phyloP scores from a whole-genome alignment of 306 rosid genomes.

The Acmispon strigosus region DNA sequence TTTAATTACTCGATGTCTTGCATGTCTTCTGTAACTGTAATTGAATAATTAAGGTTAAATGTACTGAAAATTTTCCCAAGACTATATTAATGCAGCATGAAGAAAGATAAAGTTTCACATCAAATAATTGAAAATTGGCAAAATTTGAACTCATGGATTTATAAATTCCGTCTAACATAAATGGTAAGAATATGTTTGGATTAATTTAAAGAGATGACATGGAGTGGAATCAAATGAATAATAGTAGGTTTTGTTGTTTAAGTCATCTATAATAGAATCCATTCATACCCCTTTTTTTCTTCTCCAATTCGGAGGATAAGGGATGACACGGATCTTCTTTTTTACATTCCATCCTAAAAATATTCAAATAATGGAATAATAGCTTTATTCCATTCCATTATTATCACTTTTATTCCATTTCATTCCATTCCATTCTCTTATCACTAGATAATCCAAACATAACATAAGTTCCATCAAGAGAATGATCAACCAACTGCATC shows the following conservation, averaged over 20 bases:
- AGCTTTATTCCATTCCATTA: neutral
- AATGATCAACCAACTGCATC: slow-evolving; percentile 6
- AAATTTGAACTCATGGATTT: neutral
- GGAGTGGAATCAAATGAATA: neutral
- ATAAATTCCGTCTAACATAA: neutral
- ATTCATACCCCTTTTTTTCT: neutral
- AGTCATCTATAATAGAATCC: neutral
- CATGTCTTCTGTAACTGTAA: neutral
- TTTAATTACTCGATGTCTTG: neutral
- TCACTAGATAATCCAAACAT: neutral
- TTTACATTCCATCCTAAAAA: neutral
- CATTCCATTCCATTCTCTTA: neutral
- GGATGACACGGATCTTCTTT: neutral
- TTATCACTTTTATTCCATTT: neutral
- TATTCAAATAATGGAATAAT: neutral
- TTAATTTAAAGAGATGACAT: neutral
- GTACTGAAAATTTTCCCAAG: neutral
- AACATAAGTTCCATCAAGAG: slow-evolving; percentile 10
- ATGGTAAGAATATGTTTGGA: neutral
- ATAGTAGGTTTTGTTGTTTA: neutral
- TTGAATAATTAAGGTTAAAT: neutral
- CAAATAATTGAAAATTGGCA: neutral
- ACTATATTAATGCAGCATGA: neutral
- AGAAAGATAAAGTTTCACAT: neutral
- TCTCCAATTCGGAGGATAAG: neutral